phyloP scores from a whole-genome alignment of 2,329 filamentous ascomycete species.

The Colletotrichum magnum region DNA sequence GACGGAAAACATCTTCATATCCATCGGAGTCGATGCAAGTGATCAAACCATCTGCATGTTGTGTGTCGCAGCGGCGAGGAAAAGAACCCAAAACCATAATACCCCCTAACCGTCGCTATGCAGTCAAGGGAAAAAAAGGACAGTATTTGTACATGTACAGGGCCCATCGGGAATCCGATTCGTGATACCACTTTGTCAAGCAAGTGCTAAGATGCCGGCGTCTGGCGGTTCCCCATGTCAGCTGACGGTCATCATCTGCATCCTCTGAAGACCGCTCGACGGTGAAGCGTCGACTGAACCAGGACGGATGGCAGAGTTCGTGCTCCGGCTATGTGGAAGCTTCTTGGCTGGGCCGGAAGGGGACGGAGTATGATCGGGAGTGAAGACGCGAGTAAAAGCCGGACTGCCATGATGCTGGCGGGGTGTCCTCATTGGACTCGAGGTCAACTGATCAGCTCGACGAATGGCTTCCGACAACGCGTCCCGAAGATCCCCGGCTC shows the following conservation, averaged over 20 bases:
- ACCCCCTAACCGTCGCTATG: slow-evolving; percentile 43
- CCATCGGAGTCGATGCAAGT: slow-evolving; percentile 14
- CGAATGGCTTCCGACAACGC: slow-evolving; percentile 72
- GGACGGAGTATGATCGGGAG: slow-evolving; percentile 65
- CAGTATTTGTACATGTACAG: slow-evolving; percentile 44
- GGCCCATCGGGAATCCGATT: neutral
- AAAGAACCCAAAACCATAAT: slow-evolving; percentile 17
- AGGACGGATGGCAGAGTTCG: slow-evolving; percentile 64
- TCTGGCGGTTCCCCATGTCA: slow-evolving; percentile 48
- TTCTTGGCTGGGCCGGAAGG: slow-evolving; percentile 68
- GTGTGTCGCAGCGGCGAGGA: slow-evolving; percentile 30
- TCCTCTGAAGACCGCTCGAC: slow-evolving; percentile 65
- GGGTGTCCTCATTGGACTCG: slow-evolving; percentile 68
- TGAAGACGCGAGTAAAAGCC: slow-evolving; percentile 76
- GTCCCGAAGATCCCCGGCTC: slow-evolving; percentile 72
- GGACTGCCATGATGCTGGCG: slow-evolving; percentile 68
- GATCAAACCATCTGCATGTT: slow-evolving; percentile 34
- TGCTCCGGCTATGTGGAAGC: slow-evolving; percentile 66
- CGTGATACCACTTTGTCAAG: neutral
- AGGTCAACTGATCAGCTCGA: slow-evolving; percentile 69
- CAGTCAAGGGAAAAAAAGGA: slow-evolving; percentile 41
- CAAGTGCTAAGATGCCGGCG: neutral
- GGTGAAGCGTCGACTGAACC: slow-evolving; percentile 68
- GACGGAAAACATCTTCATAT: neutral
- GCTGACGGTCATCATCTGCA: slow-evolving; percentile 77